A percentile compares a stretch with the other conserved stretches of the same genome.
Evolutionary conservation across 2,329 filamentous ascomycete genomes (phyloP).

Genomic region (Dryadomyces sulphureus): DNA sequence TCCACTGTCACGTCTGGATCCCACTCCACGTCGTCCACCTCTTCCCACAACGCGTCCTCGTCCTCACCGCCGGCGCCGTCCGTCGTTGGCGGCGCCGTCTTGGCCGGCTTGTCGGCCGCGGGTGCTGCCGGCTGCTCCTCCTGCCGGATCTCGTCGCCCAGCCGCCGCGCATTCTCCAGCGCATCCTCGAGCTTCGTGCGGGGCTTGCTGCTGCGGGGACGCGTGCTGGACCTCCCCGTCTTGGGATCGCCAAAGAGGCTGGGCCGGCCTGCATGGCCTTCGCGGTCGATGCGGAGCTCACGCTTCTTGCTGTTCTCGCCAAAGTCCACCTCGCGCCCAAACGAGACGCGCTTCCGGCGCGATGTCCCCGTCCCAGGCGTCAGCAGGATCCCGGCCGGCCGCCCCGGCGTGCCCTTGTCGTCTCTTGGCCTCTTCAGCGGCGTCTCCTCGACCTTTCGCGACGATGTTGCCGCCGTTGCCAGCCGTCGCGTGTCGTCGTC

Average conservation of each 20-base stretch:
- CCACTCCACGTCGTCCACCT: conserved; percentile 23
- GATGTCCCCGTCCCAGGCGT: conserved; percentile 48
- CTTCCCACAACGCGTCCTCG: conserved; percentile 36
- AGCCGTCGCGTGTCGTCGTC: conserved; percentile 6
- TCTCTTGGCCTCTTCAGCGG: conserved; percentile 7
- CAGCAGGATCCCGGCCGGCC: conserved; percentile 42
- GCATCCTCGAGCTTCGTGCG: conserved; percentile 30
- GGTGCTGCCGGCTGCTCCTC: conserved; percentile 12
- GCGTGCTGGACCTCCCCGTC: not conserved
- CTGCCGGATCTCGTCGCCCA: not conserved
- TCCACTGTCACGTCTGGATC: conserved; percentile 54
- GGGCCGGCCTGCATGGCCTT: conserved; percentile 4
- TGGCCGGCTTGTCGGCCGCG: not conserved
- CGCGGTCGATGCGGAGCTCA: conserved; percentile 13
- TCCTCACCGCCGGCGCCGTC: conserved; percentile 3
- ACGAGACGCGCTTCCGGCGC: conserved; percentile 50
- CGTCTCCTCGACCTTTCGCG: conserved; percentile 3
- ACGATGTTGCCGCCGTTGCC: not conserved
- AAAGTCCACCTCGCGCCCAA: conserved; percentile 39
- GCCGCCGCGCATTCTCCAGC: conserved; percentile 24
- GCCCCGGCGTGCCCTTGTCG: conserved; percentile 2
- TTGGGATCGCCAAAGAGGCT: conserved; percentile 7
- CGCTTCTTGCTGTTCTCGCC: conserved; percentile 16
- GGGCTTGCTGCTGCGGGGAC: conserved; percentile 12
- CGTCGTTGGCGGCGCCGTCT: not conserved